Base-by-base conservation (phyloP, 352 stramenopile species). In the Hyaloperonospora arabidopsidis region DNA sequence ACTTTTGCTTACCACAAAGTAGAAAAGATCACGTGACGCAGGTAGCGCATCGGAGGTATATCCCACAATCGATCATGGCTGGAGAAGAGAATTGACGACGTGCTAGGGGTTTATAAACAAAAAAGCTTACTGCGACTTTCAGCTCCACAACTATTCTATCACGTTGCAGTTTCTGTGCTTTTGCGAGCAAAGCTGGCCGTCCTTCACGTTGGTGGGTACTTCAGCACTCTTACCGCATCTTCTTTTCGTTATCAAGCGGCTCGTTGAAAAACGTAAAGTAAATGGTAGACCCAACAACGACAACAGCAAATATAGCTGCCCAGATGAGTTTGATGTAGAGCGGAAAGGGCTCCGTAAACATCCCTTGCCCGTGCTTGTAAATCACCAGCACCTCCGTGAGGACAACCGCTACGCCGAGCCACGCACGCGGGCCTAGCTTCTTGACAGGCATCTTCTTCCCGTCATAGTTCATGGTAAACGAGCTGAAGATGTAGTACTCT, bases 401-500 rank as follows among this genome's bases (percentile, higher is more conserved):
- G 15, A 93, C 84, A 39, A 93, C 84, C 8, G 76, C 68, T n/a
- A 93, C 65, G 13, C 84, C 84, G 13, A 93, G 70, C 84, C 84
- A 93, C 5, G 84, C 84, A 17, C 81, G 80, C 22, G 84, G 84
- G 0, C 84, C 84, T 25, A 93, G 61, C 58, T 93, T 93, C 67
- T 82, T 86, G 25, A 90, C 79, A 0, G 76, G 76, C 47, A 72
- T 65, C n/a, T 79, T 69, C 32, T 70, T 65, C 34, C 65, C 63
- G 47, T 67, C 70, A 13, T 79, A 74, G 53, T 80, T 79, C 61
- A 87, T 76, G 23, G 84, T 92, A 57, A 94, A 92, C 12, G 84
- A 86, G 52, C 78, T 90, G 59, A 93, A 95, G 43, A 93, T 86
- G 67, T 95, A 95, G 61, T 89, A 95, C 64, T 95, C 85, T 5